phyloP scores from a whole-genome alignment of 2,329 filamentous ascomycete genomes.

The Claviceps sp. region DNA sequence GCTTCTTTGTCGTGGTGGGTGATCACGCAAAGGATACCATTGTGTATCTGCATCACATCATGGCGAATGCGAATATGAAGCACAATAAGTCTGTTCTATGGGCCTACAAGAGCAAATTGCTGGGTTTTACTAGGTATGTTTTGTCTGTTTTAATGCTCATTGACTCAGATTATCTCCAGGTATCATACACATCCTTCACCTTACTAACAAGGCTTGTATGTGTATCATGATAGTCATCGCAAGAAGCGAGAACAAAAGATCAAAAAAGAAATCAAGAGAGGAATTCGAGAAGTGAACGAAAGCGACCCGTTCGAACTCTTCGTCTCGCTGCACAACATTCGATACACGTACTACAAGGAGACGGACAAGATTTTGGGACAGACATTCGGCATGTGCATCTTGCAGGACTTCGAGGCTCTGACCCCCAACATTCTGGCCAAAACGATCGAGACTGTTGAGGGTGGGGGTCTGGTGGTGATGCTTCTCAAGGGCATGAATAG shows the following conservation, averaged over 20 bases:
- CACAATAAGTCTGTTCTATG: slow-evolving; percentile 86
- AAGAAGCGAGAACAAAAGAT: slow-evolving; percentile 98
- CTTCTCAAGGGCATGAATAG: slow-evolving; percentile 94
- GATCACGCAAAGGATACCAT: slow-evolving; percentile 90
- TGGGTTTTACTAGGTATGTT: slow-evolving; percentile 68
- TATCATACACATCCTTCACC: neutral
- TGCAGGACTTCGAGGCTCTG: slow-evolving; percentile 95
- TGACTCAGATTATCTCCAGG: neutral
- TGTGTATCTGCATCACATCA: slow-evolving; percentile 83
- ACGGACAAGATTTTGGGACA: slow-evolving; percentile 97
- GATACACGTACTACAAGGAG: slow-evolving; percentile 99
- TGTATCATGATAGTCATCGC: slow-evolving; percentile 49
- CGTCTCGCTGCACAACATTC: slow-evolving; percentile 89
- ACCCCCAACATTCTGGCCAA: slow-evolving; percentile 93
- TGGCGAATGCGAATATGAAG: slow-evolving; percentile 80
- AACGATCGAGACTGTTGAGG: slow-evolving; percentile 95
- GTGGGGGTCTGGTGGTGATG: slow-evolving; percentile 80
- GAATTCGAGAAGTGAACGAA: slow-evolving; percentile 79
- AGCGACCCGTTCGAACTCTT: slow-evolving; percentile 97
- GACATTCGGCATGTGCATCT: slow-evolving; percentile 95
- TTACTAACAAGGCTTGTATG: neutral
- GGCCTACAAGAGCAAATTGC: slow-evolving; percentile 96
- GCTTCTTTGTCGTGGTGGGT: slow-evolving; percentile 94
- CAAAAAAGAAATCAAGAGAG: slow-evolving; percentile 94
- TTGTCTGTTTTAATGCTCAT: neutral